These are phyloP conservation scores for Nepenthes alata DNA, from an alignment of 179 eudicot genomes.

Conservation along the genomic window DNA sequence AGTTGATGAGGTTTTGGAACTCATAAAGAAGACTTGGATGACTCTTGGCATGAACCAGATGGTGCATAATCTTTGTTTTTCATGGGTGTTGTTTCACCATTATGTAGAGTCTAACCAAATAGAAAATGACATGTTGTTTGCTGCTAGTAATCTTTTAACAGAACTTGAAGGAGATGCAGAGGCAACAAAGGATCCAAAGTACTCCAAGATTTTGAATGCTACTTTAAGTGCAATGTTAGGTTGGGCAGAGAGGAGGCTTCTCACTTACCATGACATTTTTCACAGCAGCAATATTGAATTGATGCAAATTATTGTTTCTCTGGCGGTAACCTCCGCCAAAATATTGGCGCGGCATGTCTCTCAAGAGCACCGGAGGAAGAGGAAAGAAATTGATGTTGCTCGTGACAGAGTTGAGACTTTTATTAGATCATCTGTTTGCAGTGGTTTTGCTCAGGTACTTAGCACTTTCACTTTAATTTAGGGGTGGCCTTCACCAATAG, in stretches of 20 bases:
- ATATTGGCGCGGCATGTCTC: slow-evolving; percentile 51
- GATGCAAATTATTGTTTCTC: slow-evolving; percentile 58
- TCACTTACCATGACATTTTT: slow-evolving; percentile 65
- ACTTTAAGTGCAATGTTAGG: slow-evolving; percentile 38
- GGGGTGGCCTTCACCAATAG: too few relatives aligned
- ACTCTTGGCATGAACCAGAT: slow-evolving; percentile 60
- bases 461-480: not conserved
- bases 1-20: slow-evolving; percentile 78
- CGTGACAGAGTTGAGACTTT: slow-evolving; percentile 57
- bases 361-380: slow-evolving; percentile 41
- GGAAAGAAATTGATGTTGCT: slow-evolving; percentile 48
- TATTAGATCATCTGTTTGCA: slow-evolving; percentile 71
- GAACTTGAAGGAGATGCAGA: slow-evolving; percentile 68
- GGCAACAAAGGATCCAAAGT: slow-evolving; percentile 34
- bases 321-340: slow-evolving; percentile 53
- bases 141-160: slow-evolving; percentile 52
- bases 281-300: slow-evolving; percentile 38
- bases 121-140: slow-evolving; percentile 66
- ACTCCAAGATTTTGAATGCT: slow-evolving; percentile 44
- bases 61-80: slow-evolving; percentile 70
- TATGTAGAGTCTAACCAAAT: slow-evolving; percentile 60
- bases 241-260: slow-evolving; percentile 76
- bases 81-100: slow-evolving; percentile 66
- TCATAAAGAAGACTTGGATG: slow-evolving; percentile 78
- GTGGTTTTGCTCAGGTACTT: slow-evolving; percentile 67